A percentile compares a stretch with the other conserved stretches of the same genome.
Conservation (phyloP, 495 filamentous ascomycete species). For the Staphylotrichum tortipilum region DNA sequence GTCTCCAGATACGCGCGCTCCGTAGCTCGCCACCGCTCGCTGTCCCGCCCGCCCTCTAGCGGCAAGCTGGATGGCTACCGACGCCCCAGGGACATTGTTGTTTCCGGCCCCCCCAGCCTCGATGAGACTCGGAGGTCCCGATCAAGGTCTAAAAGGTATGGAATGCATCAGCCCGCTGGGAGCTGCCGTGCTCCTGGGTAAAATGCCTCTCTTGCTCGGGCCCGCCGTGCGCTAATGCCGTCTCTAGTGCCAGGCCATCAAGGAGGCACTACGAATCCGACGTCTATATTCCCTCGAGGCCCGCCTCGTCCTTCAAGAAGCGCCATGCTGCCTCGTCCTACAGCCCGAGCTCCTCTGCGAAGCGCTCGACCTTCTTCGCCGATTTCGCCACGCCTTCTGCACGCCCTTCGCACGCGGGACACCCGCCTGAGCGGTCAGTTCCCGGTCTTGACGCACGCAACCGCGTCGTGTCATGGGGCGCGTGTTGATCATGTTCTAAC, state of each 20-base stretch:
- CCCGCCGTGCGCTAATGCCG: slow-evolving; percentile 14
- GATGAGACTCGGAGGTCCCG: slow-evolving; percentile 28
- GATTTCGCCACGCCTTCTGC: slow-evolving; percentile 27
- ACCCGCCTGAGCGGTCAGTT: slow-evolving; percentile 29
- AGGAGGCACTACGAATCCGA: slow-evolving; percentile 36
- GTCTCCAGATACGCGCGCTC: slow-evolving; percentile 17
- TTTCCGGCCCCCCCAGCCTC: slow-evolving; percentile 18
- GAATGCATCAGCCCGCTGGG: not conserved
- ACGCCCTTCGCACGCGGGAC: slow-evolving; percentile 20
- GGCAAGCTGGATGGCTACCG: slow-evolving; percentile 18
- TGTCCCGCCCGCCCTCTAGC: slow-evolving; percentile 14
- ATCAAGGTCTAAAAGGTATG: slow-evolving; percentile 32
- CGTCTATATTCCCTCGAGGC: slow-evolving; percentile 12
- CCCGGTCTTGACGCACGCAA: not conserved
- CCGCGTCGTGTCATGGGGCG: not conserved
- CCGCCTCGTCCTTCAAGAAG: slow-evolving; percentile 21
- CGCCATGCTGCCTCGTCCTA: slow-evolving; percentile 32
- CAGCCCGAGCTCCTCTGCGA: slow-evolving; percentile 32
- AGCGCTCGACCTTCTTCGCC: slow-evolving; percentile 28
- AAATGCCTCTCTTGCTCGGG: no score
- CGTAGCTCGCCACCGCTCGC: slow-evolving; percentile 9
- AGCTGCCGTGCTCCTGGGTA: not conserved
- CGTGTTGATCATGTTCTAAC: no score
- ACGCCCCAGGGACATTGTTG: slow-evolving; percentile 21
- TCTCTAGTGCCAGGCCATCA: slow-evolving; percentile 11